Evolutionary conservation across 2,329 filamentous ascomycete species (phyloP), one percentile per base, ranked within the genome.

Genomic region (Penicillium sp.): DNA sequence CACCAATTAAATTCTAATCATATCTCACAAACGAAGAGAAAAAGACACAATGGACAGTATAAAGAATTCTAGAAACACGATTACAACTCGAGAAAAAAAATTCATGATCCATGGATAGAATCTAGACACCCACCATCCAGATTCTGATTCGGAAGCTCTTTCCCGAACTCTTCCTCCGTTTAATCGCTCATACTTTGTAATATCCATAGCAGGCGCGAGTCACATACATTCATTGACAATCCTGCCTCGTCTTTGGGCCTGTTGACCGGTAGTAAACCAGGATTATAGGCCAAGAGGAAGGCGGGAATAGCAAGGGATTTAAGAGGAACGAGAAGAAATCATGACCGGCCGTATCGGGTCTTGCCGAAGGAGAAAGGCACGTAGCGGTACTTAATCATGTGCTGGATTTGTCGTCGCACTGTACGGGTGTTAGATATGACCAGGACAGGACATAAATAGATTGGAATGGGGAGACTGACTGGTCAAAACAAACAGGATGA

Each of bases 351-450:
- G 65, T 92, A 93, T 61, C 78, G 81, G 48, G 85, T 75, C 78
- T 95, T 95, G 67, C 89, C 89, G 51, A 94, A 80, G 27, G 85
- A 82, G 71, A 95, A 95, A 27, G 89, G 88, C 18, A 95, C 88
- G 63, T 95, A 98, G 70, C 90, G 86, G 74, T 96, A 98, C 74
- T 96, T 98, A 77, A 98, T 90, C 92, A 98, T 98, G 72, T 96
- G 92, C 72, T 98, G 92, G 56, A 98, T 98, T 72, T 98, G 92
- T 74, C 92, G 86, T 68, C 92, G 81, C 92, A 98, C 88, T 94
- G 55, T 18, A 39, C 30, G 34, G 18, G 11, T n/a, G 25, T 27
- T 4, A 37, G 47, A n/a, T n/a, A n/a, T n/a, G n/a, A n/a, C n/a
- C n/a, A n/a, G n/a, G n/a, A n/a, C n/a, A n/a, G n/a, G n/a, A n/a